phyloP scores from a whole-genome alignment of 805 yeast genomes.

The Suhomyces kilbournensis region DNA sequence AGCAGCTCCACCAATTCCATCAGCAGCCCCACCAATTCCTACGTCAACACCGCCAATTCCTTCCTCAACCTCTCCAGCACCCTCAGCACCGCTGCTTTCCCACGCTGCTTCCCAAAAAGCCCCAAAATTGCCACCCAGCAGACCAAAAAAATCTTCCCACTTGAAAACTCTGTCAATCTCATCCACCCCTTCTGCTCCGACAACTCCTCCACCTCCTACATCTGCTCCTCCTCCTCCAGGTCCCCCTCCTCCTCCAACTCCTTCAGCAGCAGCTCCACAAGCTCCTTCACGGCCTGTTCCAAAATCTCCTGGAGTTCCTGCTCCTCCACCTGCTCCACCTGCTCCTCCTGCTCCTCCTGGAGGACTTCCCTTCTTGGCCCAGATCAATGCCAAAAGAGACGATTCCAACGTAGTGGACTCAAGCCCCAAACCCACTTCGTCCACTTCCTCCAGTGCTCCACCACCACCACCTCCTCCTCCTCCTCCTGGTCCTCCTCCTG shows the following conservation, averaged over 20 bases:
- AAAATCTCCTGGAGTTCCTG: conserved; percentile 9
- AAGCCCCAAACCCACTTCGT: conserved; percentile 11
- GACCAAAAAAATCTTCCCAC: conserved; percentile 41
- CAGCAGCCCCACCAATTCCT: conserved; percentile 9
- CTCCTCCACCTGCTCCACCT: conserved; percentile 9
- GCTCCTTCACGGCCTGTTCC: not conserved
- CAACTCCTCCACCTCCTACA: conserved; percentile 18
- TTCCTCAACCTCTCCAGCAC: conserved; percentile 10
- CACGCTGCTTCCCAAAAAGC: conserved; percentile 5
- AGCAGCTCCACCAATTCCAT: conserved; percentile 21
- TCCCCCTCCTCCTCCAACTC: conserved; percentile 10
- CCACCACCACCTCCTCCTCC: conserved; percentile 12
- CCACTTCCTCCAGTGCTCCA: conserved; percentile 8
- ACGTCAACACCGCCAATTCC: conserved; percentile 15
- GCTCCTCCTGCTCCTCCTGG: conserved; percentile 31
- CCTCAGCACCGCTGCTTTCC: conserved; percentile 6
- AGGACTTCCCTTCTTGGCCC: conserved; percentile 45
- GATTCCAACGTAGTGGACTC: conserved; percentile 42
- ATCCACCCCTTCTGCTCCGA: conserved; percentile 1
- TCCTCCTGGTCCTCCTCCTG: conserved; percentile 18
- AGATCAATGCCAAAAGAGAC: conserved; percentile 49
- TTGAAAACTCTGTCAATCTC: conserved; percentile 14
- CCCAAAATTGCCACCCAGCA: conserved; percentile 38
- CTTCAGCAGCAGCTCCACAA: conserved; percentile 10
- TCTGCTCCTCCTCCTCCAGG: conserved; percentile 14